Evolutionary conservation across 176 grass and related monocot genomes (phyloP).

Genomic region (Oryza glaberrima): DNA sequence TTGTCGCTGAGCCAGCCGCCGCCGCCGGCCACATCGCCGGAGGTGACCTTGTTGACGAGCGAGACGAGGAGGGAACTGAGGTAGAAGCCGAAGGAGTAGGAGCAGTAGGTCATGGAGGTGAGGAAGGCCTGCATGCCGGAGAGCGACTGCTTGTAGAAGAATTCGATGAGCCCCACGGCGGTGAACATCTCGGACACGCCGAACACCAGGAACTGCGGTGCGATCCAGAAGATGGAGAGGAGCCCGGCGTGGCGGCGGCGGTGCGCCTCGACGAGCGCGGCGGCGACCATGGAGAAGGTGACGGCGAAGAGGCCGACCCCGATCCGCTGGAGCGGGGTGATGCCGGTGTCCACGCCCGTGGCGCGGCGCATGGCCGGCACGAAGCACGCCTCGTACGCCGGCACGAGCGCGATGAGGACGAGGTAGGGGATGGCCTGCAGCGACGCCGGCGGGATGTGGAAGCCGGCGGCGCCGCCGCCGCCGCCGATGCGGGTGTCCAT

Average conservation of each 20-base stretch:
- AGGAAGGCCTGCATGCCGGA: slow-evolving; percentile 84
- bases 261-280: slow-evolving; percentile 63
- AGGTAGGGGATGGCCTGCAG: slow-evolving; percentile 83
- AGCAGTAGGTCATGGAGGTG: slow-evolving; percentile 95
- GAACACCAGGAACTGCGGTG: slow-evolving; percentile 85
- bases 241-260: slow-evolving; percentile 4
- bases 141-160: slow-evolving; percentile 94
- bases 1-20: slow-evolving; percentile 90
- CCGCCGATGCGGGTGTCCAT: slow-evolving; percentile 59
- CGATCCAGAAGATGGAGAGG: slow-evolving; percentile 79
- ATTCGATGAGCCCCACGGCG: slow-evolving; percentile 87
- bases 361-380: slow-evolving; percentile 65
- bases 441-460: slow-evolving; percentile 72
- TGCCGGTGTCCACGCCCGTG: slow-evolving; percentile 58
- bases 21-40: not conserved
- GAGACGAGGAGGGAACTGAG: slow-evolving; percentile 89
- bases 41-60: slow-evolving; percentile 67
- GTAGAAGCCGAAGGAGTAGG: slow-evolving; percentile 95
- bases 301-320: slow-evolving; percentile 77
- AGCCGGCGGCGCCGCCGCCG: not conserved
- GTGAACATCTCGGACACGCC: slow-evolving; percentile 97
- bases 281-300: slow-evolving; percentile 88
- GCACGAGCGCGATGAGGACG: slow-evolving; percentile 62
- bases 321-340: slow-evolving; percentile 84
- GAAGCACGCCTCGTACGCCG: slow-evolving; percentile 67